Evolutionary conservation across 805 yeast genomes (phyloP), one percentile per base, ranked within the genome.

Genomic region (Sungouiozyma intestinalis): DNA sequence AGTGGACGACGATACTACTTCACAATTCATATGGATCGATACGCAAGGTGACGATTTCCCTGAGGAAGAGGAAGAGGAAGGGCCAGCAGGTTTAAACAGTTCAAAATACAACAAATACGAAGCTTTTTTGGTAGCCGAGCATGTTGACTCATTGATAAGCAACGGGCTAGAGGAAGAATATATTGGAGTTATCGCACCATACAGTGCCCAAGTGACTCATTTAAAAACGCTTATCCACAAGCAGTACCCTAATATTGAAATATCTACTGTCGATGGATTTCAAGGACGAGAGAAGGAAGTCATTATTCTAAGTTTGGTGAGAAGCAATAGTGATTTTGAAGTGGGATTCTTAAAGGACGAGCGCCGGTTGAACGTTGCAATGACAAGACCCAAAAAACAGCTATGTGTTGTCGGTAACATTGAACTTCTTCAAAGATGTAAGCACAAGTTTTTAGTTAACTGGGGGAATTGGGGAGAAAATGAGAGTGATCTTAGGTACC

Each of bases 251-350:
- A 20, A 36, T 9, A 65, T 90, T 4, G 97, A 90, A 55, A 74
- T 88, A 0, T 77, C 94, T 3, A 85, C 97, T 0, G 90, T 90
- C 3, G 98, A 90, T 64, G 97, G 97, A 1, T 92, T 90, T 54
- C 98, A 90, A 65, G 98, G 98, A 1, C 68, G 97, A 47, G 98
- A 90, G 56, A 92, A 90, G 59, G 94, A 88, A 52, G 81, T 79
- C 0, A 86, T 90, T 5, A 71, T 90, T 1, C 64, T 92, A 11
- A 73, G 92, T 2, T 60, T 90, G 41, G 97, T 90, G 2, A 69
- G 98, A 48, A 81, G 92, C 33, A 90, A 90, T 58, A 79, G 73
- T 16, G 52, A 63, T 2, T 60, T 70, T 29, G 84, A 81, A 40
- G 80, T 88, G 38, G 97, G 97, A 8, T 92, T 90, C 55, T 64